Conservation (phyloP, 192 early-diverging fungal species). For the Backusella tarrabulga region DNA sequence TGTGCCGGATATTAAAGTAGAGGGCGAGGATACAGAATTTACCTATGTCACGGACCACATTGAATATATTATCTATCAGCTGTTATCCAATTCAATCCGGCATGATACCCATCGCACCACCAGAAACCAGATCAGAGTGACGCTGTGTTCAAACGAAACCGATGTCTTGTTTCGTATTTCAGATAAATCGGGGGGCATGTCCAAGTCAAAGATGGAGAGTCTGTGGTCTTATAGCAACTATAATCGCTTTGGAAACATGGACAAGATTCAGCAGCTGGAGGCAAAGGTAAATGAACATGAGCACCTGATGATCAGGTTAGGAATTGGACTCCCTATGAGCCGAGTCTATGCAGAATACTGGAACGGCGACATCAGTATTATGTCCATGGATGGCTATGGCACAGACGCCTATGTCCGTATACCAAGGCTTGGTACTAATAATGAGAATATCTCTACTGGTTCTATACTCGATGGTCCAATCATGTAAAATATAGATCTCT, state of each 20-base stretch:
- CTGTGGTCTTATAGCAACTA: conserved; percentile 79
- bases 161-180: conserved; percentile 92
- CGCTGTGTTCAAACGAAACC: conserved; percentile 69
- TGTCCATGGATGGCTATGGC: conserved; percentile 84
- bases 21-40: conserved; percentile 65
- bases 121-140: conserved; percentile 63
- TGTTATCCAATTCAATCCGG: conserved; percentile 85
- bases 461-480: background rate
- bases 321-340: conserved; percentile 92
- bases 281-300: conserved; percentile 58
- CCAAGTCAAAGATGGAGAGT: conserved; percentile 54
- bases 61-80: conserved; percentile 93
- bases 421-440: conserved; percentile 65
- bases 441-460: conserved; percentile 45
- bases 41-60: conserved; percentile 95
- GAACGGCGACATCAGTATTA: conserved; percentile 84
- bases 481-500: conserved; percentile 2
- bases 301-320: conserved; percentile 36
- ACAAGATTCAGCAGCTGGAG: conserved; percentile 71
- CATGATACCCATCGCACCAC: conserved; percentile 54
- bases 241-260: conserved; percentile 66
- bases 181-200: conserved; percentile 91
- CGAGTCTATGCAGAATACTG: conserved; percentile 95
- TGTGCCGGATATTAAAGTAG: conserved; percentile 40
- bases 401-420: conserved; percentile 93